Evolutionary conservation across 1,139 yeast genomes (phyloP).

Genomic region (Torulaspora pretoriensis): DNA sequence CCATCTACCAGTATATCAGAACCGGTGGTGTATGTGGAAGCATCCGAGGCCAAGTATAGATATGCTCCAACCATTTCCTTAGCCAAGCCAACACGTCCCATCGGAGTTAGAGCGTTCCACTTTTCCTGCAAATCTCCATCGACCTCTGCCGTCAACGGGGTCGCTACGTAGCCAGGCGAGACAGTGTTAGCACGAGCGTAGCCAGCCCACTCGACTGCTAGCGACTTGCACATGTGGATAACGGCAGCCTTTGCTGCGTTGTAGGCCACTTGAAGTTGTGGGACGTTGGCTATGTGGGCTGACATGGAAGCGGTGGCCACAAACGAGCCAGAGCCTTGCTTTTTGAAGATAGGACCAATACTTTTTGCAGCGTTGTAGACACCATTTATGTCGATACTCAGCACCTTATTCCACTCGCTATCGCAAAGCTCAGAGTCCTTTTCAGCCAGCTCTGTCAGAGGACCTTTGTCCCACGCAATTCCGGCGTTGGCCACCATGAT

Average conservation of each 20-base stretch:
- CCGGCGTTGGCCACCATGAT: constrained; percentile 91
- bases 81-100: constrained; percentile 78
- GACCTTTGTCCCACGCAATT: constrained; percentile 78
- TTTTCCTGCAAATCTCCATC: constrained; percentile 49
- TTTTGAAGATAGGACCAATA: constrained; percentile 67
- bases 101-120: constrained; percentile 71
- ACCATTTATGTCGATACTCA: constrained; percentile 70
- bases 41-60: constrained; percentile 81
- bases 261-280: constrained; percentile 85
- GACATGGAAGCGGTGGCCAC: constrained; percentile 89
- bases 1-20: constrained; percentile 81
- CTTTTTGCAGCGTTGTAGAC: constrained; percentile 71
- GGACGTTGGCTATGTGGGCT: constrained; percentile 82
- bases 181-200: constrained; percentile 83
- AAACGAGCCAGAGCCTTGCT: constrained; percentile 68
- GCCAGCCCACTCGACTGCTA: constrained; percentile 87
- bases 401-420: constrained; percentile 54
- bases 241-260: constrained; percentile 90
- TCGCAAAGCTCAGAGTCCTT: constrained; percentile 42
- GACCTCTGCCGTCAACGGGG: constrained; percentile 63
- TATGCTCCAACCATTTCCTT: constrained; percentile 85
- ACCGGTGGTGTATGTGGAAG: constrained; percentile 82
- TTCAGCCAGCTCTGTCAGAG: constrained; percentile 46
- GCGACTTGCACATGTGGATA: constrained; percentile 69
- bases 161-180: constrained; percentile 81